Evolutionary conservation across 306 rosid species (phyloP), one percentile per base, ranked within the genome.

Genomic region (Sophora flavescens): DNA sequence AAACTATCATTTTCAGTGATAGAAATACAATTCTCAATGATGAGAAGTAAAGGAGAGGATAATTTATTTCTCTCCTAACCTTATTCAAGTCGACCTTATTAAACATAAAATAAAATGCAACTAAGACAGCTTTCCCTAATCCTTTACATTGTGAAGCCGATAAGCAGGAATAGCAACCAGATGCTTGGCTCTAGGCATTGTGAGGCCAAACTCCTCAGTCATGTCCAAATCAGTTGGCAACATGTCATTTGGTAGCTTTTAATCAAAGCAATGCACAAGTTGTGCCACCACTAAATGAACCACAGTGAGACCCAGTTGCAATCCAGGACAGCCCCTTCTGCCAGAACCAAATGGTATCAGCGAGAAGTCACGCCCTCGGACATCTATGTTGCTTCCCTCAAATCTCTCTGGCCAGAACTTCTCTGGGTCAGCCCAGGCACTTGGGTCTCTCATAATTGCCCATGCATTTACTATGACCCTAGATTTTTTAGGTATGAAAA

Each of bases 401-500:
- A 84, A 81, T 41, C 85, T 81, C 75, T 84, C 88, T 1, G 88
- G 83, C 85, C 78, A 81, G 14, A 81, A 84, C n/a, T 63, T 81
- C 6, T 84, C 72, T 7, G 83, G 63, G 0, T 77, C 75, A 0
- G 0, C 6, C 85, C 88, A 84, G 10, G 32, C 81, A 38, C 68
- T 63, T 26, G 81, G 70, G n/a, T 78, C 76, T 69, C 88, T 8
- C 84, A 81, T 78, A 53, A 81, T 58, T 3, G 88, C 74, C 78
- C 76, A 78, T 53, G 83, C 86, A 67, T 85, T 81, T 16, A 81
- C 8, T 42, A 81, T 74, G 8, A 81, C 14, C 32, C 76, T 74
- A 3, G 83, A 83, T 3, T 86, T 75, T 13, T 59, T 22, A 3
- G 93, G 93, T 60, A 91, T 86, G 80, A 87, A 79, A 45, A 86